A percentile compares a stretch with the other conserved stretches of the same genome.
phyloP scores from a whole-genome alignment of 129 eudicot genomes.

The Flaveria bidentis region DNA sequence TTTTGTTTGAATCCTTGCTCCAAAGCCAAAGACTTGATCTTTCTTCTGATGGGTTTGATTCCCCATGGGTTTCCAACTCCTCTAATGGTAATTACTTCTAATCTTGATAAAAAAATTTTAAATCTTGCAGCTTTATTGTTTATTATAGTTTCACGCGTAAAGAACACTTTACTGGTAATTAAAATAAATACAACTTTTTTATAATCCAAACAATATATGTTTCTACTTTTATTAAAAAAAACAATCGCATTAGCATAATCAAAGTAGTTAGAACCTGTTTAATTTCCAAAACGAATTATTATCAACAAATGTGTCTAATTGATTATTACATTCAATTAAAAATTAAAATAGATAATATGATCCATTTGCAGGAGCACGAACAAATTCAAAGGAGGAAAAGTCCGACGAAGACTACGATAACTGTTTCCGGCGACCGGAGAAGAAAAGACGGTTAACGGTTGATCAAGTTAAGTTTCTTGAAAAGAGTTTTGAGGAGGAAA shows the following conservation, averaged over 20 bases:
- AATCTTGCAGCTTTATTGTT: background rate
- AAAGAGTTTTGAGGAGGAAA: slow-evolving; percentile 77
- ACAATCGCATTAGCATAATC: too few species aligned
- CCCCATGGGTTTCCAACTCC: slow-evolving; percentile 66
- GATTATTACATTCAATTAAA: too few species aligned
- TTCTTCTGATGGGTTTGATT: slow-evolving; percentile 55
- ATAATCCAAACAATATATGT: too few species aligned
- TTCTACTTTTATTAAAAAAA: too few species aligned
- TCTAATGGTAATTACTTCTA: slow-evolving; percentile 54
- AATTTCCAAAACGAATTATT: too few species aligned
- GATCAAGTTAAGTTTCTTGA: slow-evolving; percentile 77
- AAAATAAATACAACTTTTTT: too few species aligned
- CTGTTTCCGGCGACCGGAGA: slow-evolving; percentile 55
- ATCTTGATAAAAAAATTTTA: background rate
- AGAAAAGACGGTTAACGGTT: slow-evolving; percentile 60
- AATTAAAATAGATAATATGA: too few species aligned
- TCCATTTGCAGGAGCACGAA: slow-evolving; percentile 32
- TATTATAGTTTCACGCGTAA: too few species aligned
- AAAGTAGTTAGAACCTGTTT: too few species aligned
- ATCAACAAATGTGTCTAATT: too few species aligned
- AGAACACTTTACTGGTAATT: too few species aligned
- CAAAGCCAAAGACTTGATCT: slow-evolving; percentile 41
- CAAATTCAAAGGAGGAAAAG: slow-evolving; percentile 40
- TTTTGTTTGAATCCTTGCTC: slow-evolving; percentile 54
- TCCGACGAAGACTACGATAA: slow-evolving; percentile 49